Evolutionary conservation across 2,329 filamentous ascomycete species (phyloP).

Genomic region (Cytospora leucostoma): DNA sequence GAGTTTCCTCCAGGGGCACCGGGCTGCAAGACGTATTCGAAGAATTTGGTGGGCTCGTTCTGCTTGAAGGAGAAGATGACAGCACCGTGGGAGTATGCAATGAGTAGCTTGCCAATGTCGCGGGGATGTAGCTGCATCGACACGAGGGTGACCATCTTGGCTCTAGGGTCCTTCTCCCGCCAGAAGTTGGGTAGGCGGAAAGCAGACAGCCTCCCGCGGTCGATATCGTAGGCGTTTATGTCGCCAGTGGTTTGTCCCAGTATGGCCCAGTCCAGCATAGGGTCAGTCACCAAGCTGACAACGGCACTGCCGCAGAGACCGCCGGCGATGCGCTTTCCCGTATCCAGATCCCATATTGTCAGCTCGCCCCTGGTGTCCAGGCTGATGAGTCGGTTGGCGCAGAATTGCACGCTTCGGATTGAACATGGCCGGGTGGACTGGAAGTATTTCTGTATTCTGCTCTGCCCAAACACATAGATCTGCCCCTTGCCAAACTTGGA

Average conservation of each 20-base stretch:
- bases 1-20: conserved; percentile 85
- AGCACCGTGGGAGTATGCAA: conserved; percentile 87
- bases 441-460: conserved; percentile 75
- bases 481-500: conserved; percentile 82
- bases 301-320: conserved; percentile 78
- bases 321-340: conserved; percentile 64
- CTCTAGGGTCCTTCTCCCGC: conserved; percentile 69
- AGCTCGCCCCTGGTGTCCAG: conserved; percentile 86
- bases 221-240: conserved; percentile 88
- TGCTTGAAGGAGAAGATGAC: conserved; percentile 95
- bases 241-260: conserved; percentile 82
- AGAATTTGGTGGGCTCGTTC: conserved; percentile 74
- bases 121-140: conserved; percentile 84
- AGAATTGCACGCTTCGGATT: conserved; percentile 79
- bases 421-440: conserved; percentile 71
- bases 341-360: conserved; percentile 77
- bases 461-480: conserved; percentile 86
- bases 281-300: conserved; percentile 75
- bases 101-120: conserved; percentile 86
- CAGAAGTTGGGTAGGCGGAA: conserved; percentile 89
- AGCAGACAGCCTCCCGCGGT: conserved; percentile 71
- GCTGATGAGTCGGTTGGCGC: conserved; percentile 79
- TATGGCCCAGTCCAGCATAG: conserved; percentile 90
- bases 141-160: conserved; percentile 63
- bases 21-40: conserved; percentile 78